Percentiles rank a stretch among this genome's conserved stretches.
phyloP scores from a whole-genome alignment of 805 yeast genomes.

The Zygoascus ofunaensis region DNA sequence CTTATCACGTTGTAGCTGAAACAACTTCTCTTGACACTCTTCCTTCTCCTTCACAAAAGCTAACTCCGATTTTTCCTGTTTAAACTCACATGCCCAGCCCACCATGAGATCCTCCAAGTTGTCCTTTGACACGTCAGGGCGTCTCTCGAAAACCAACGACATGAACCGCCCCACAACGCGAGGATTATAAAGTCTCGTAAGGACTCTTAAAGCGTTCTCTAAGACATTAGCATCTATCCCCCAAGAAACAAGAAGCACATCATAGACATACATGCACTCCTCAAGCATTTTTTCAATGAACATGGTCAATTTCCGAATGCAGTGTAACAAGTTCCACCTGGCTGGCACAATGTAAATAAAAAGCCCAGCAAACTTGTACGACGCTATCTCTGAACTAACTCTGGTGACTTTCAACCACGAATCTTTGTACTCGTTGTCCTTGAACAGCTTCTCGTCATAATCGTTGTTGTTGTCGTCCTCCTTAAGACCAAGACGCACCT shows the following conservation, averaged over 20 bases:
- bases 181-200: not conserved
- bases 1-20: not conserved
- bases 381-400: too few relatives aligned
- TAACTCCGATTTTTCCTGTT: not conserved
- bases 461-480: not conserved
- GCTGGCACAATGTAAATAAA: not conserved
- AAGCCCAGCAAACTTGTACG: not conserved
- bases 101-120: not conserved
- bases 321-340: too few relatives aligned
- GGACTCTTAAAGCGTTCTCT: not conserved
- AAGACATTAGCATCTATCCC: not conserved
- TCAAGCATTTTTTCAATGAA: not conserved
- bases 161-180: not conserved
- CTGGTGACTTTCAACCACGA: too few relatives aligned
- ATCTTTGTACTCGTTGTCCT: not conserved
- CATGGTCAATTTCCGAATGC: not conserved
- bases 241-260: not conserved
- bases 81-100: not conserved
- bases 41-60: not conserved
- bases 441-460: not conserved
- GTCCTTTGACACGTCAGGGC: not conserved
- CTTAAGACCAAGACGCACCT: not conserved
- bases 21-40: not conserved
- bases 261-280: not conserved
- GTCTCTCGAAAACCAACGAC: not conserved